Base-by-base conservation (phyloP, 2,329 filamentous ascomycete species). In the Cladosporium halotolerans region DNA sequence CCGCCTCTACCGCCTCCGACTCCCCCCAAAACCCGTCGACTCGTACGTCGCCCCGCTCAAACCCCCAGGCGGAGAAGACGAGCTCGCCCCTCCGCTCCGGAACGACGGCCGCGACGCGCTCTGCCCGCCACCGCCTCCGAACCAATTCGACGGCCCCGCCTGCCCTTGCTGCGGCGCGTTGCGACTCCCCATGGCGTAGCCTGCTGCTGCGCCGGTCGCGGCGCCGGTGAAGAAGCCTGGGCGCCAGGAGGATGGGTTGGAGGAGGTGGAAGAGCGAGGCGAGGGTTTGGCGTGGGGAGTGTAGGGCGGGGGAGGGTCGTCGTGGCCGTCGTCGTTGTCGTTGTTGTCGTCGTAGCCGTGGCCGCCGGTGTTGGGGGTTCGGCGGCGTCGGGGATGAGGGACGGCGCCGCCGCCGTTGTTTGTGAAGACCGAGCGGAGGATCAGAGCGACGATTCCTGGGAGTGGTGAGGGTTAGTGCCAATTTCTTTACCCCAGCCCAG, bases 211-310 rank as follows among this genome's bases (percentile, higher is more conserved):
- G 42, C 86, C 88, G 13, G 79, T 79, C 0, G 80, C 77, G n/a
- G 81, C 71, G 16, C 86, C 86, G 14, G 75, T 79, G 86, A 86
- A 90, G 70, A 90, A 89, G 1, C 87, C 87, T 4, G 86, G 86
- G 46, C 78, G 76, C 85, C 85, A 89, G 1, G 76, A 75, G 33
- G 52, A 42, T 28, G 23, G 23, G 23, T 28, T 28, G 11, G 53
- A 43, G 31, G 45, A 59, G 32, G 52, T 52, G 3, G 55, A 41
- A 9, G 54, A 44, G 13, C 28, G 18, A 6, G 50, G 44, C 9
- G 32, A 41, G 40, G 46, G 43, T 18, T 55, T 55, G 58, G 52
- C 49, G 41, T 52, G 19, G 36, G 34, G 50, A 9, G 64, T 70
- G 55, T 78, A 78, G 8, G 76, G 76, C 49, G 76, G 77, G 13